Percentiles rank a stretch among this genome's conserved stretches.
These are phyloP conservation scores for Carallia brachiata DNA, from an alignment of 345 rosid genomes.

Conservation along the genomic window DNA sequence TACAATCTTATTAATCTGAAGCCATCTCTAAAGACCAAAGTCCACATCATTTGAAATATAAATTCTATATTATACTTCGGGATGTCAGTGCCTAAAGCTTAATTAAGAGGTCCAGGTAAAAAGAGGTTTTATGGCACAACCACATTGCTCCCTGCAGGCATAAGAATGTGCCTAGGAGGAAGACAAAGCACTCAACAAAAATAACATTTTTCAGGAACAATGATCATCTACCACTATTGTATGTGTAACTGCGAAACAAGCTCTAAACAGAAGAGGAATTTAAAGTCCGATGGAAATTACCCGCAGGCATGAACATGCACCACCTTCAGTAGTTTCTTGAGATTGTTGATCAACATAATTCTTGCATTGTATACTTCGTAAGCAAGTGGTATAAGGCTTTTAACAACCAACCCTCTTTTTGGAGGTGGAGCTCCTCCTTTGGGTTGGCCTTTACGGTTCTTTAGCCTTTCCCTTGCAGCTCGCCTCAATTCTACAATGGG, in stretches of 20 bases:
- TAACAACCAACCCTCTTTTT: slow-evolving; percentile 68
- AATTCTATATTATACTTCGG: neutral
- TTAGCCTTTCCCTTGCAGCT: slow-evolving; percentile 86
- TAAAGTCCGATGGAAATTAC: slow-evolving; percentile 41
- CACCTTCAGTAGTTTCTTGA: slow-evolving; percentile 69
- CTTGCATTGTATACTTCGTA: slow-evolving; percentile 71
- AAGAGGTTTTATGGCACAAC: neutral
- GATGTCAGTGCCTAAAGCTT: neutral
- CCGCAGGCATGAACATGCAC: slow-evolving; percentile 87
- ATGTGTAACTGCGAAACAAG: neutral
- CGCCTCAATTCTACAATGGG: slow-evolving; percentile 86
- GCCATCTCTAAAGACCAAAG: neutral
- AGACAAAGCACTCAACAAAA: neutral
- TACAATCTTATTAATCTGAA: neutral
- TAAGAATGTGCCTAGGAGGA: neutral
- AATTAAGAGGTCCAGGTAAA: neutral
- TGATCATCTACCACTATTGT: neutral
- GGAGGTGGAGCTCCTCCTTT: slow-evolving; percentile 63
- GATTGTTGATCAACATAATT: slow-evolving; percentile 69
- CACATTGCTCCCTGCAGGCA: neutral
- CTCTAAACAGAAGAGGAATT: neutral
- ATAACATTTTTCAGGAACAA: neutral
- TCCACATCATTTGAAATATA: neutral
- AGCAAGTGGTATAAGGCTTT: slow-evolving; percentile 67
- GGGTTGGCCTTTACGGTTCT: slow-evolving; percentile 65